phyloP scores from a whole-genome alignment of 73 alveolate species.

The Symbiodinium pilosum region DNA sequence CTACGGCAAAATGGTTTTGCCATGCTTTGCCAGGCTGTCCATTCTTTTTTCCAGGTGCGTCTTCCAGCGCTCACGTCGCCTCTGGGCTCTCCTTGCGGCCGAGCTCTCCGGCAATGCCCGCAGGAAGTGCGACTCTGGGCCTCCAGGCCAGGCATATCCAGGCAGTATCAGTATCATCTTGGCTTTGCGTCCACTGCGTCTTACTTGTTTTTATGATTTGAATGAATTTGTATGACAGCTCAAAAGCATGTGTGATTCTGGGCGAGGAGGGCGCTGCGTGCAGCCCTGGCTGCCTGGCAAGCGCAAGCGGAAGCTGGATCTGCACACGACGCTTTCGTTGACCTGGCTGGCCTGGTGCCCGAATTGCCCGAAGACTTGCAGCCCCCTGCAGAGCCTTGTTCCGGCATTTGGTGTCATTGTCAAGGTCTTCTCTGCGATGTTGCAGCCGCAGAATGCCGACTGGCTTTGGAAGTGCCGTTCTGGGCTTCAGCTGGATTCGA shows the following conservation, averaged over 20 bases:
- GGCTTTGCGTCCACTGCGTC: too few species aligned
- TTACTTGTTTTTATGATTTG: too few species aligned
- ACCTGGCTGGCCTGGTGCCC: slow-evolving; percentile 53
- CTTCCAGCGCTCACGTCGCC: background rate
- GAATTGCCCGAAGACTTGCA: background rate
- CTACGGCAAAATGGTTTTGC: too few species aligned
- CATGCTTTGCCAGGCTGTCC: background rate
- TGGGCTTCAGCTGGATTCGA: slow-evolving; percentile 21
- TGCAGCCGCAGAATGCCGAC: slow-evolving; percentile 32
- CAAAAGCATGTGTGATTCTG: too few species aligned
- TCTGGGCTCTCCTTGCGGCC: background rate
- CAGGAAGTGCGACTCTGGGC: slow-evolving; percentile 9
- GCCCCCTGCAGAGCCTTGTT: background rate
- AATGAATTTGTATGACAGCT: too few species aligned
- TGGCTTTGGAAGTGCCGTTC: background rate
- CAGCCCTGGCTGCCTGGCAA: slow-evolving; percentile 53
- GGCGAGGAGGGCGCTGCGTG: slow-evolving; percentile 60
- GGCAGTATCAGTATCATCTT: too few species aligned
- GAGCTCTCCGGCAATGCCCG: background rate
- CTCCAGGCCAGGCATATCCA: background rate
- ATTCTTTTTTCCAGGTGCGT: background rate
- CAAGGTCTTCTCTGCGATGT: slow-evolving; percentile 7
- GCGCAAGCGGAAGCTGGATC: slow-evolving; percentile 83
- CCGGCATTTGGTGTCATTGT: background rate
- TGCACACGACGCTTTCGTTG: slow-evolving; percentile 93